phyloP scores from a whole-genome alignment of 306 rosid species.

The Alnus glutinosa region DNA sequence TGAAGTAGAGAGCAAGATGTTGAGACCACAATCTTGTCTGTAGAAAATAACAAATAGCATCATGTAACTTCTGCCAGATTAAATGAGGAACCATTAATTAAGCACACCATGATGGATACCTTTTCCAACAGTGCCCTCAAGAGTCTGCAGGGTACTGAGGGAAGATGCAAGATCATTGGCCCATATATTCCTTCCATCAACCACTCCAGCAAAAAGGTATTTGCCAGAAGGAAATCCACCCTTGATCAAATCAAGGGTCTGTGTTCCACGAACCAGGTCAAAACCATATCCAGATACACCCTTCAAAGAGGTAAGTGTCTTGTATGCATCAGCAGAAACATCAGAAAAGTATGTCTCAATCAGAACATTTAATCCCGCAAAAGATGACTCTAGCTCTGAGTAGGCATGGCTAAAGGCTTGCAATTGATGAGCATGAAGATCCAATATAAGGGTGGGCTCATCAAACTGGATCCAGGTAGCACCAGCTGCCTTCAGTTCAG shows the following conservation, averaged over 20 bases:
- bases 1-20: slow-evolving; percentile 91
- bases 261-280: slow-evolving; percentile 79
- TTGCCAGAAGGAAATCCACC: slow-evolving; percentile 72
- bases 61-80: slow-evolving; percentile 19
- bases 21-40: slow-evolving; percentile 74
- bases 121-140: slow-evolving; percentile 69
- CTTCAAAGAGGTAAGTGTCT: slow-evolving; percentile 69
- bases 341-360: slow-evolving; percentile 82
- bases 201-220: slow-evolving; percentile 80
- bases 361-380: slow-evolving; percentile 70
- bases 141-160: slow-evolving; percentile 46
- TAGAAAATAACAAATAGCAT: slow-evolving; percentile 14
- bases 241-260: slow-evolving; percentile 76
- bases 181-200: slow-evolving; percentile 93
- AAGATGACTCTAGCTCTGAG: slow-evolving; percentile 60
- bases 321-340: slow-evolving; percentile 68
- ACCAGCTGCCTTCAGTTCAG: slow-evolving; percentile 81
- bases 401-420: slow-evolving; percentile 65
- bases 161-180: slow-evolving; percentile 77
- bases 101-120: slow-evolving; percentile 39
- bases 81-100: slow-evolving; percentile 12
- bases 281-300: slow-evolving; percentile 75
- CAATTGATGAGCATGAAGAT: slow-evolving; percentile 68
- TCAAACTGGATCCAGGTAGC: slow-evolving; percentile 88
- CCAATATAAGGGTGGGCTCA: slow-evolving; percentile 76